phyloP scores from a whole-genome alignment of 2,329 filamentous ascomycete genomes.

The Trichoderma asperellum region DNA sequence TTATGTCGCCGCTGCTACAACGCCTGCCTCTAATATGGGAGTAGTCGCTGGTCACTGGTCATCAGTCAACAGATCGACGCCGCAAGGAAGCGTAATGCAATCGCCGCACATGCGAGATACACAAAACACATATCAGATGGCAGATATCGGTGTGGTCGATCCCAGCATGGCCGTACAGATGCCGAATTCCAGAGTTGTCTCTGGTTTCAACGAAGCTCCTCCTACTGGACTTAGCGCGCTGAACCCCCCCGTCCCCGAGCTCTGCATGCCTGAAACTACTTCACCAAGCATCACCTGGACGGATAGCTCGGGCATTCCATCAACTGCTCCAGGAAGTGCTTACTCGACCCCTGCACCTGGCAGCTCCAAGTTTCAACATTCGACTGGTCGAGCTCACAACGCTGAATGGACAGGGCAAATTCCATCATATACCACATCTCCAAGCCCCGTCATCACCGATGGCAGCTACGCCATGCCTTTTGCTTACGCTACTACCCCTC shows the following conservation, averaged over 20 bases:
- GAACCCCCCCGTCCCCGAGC: slow-evolving; percentile 27
- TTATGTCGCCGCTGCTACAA: slow-evolving; percentile 18
- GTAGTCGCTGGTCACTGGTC: slow-evolving; percentile 35
- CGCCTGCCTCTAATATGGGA: slow-evolving; percentile 27
- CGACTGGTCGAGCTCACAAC: slow-evolving; percentile 37
- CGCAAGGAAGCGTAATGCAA: slow-evolving; percentile 29
- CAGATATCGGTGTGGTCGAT: slow-evolving; percentile 32
- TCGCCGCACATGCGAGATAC: slow-evolving; percentile 31
- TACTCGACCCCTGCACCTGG: slow-evolving; percentile 53
- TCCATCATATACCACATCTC: slow-evolving; percentile 35
- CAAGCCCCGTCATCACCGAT: slow-evolving; percentile 34
- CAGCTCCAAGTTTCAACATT: slow-evolving; percentile 37
- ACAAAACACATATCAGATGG: slow-evolving; percentile 33
- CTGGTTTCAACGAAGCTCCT: slow-evolving; percentile 35
- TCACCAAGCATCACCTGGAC: slow-evolving; percentile 37
- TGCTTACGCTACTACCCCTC: slow-evolving; percentile 36
- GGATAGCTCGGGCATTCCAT: slow-evolving; percentile 48
- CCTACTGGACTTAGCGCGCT: slow-evolving; percentile 34
- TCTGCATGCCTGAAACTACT: slow-evolving; percentile 34
- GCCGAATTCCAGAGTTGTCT: slow-evolving; percentile 29
- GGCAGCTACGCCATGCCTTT: slow-evolving; percentile 39
- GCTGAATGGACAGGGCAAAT: slow-evolving; percentile 42
- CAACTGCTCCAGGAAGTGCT: slow-evolving; percentile 52
- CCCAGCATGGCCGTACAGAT: slow-evolving; percentile 31
- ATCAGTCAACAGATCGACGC: slow-evolving; percentile 28